Base-by-base conservation (phyloP, 441 rosid species). In the Brassica balearica region DNA sequence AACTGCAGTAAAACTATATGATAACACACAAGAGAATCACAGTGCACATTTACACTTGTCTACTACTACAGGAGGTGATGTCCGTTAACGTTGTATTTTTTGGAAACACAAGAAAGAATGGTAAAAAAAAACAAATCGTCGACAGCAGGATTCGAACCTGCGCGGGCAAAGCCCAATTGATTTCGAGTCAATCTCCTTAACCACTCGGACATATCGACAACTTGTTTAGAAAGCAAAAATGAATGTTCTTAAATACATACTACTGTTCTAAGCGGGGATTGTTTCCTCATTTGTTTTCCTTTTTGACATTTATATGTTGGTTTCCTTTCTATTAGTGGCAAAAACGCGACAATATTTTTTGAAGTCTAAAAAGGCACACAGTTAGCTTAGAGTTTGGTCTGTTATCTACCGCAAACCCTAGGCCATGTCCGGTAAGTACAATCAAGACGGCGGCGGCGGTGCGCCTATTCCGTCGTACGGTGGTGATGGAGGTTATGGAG, bases 151-250 rank as follows among this genome's bases (percentile, higher is more conserved):
- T 84, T 87, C 87, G 87, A 86, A 81, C 88, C 90, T 86, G 86
- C 88, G 85, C 88, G 78, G 89, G 87, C 88, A 83, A 0, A 71
- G 82, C 87, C 89, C 91, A 83, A 76, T 87, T 88, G 92, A 89
- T 88, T 92, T 92, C 91, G 87, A 90, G 90, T 90, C 95, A 87
- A 87, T 90, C 95, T 92, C 93, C 95, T 92, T 92, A 88, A 89
- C 97, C 91, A 87, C 95, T 89, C 94, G 91, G 94, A 89, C 95
- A 92, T 90, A 85, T 90, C 84, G 92, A 90, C 93, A 0, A 55
- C 2, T 6, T 55, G 60, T 6, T 46, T 2, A 23, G 25, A 2
- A 23, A 23, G 25, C 10, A 7, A 36, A 41, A 10, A 4, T 41
- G 48, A 38, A 38, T 8, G 0, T 0, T 34, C 2, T 34, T 34